Base-by-base conservation (phyloP, 129 eudicot genomes). In the Flaveria trinervia region DNA sequence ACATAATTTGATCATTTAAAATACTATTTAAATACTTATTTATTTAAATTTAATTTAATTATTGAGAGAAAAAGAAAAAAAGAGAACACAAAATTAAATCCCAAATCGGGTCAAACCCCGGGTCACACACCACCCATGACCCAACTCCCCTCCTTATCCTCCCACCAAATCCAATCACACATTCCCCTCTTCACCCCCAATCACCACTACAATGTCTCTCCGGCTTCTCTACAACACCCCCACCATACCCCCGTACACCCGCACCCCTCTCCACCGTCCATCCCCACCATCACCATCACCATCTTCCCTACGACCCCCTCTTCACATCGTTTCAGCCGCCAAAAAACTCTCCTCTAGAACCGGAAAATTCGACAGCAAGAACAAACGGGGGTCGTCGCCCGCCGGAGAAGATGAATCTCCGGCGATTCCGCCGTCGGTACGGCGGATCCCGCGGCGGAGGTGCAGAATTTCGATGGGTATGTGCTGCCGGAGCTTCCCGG, bases 401-500 rank as follows among this genome's bases (percentile, higher is more conserved):
- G 79, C 88, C 5, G 81, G 69, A 17, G 88, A 88, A n/a, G 84
- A 85, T 5, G 92, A 78, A 9, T 59, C 2, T 26, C 75, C 44
- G 81, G 43, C 45, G 85, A 28, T 5, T 64, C 54, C 56, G 75
- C 44, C 5, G 11, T 49, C 8, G 85, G 77, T 2, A 48, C 67
- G 15, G 80, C 57, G 49, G 77, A 52, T 76, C 70, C 49, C n/a
- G 46, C 69, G 22, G 9, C 55, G 26, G 88, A 55, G 67, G 70
- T 73, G 2, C 90, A 85, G 83, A 77, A 48, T 69, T 86, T 36
- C 83, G 99, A 94, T 15, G 98, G 95, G 51, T 85, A 81, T 81
- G 84, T 83, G 18, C 76, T 94, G 92, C 97, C 97, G 50, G 84
- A 94, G 18, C 88, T 91, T 55, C 93, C 93, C 2, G 97, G 99